Percentiles rank a stretch among this genome's conserved stretches.
phyloP scores from a whole-genome alignment of 2,329 filamentous ascomycete species.

The Phialemoniopsis sp. region DNA sequence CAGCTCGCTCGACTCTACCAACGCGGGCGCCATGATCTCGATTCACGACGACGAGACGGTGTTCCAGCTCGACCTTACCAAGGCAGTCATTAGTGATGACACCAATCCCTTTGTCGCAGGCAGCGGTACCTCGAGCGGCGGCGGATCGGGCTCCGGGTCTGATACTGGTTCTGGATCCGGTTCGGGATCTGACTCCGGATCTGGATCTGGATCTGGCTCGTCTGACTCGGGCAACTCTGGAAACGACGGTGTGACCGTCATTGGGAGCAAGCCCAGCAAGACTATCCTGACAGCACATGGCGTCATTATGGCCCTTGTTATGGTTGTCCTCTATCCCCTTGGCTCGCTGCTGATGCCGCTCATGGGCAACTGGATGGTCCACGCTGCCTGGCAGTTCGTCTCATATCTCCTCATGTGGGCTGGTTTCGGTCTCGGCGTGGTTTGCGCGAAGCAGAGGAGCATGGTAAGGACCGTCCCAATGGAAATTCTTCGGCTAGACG shows the following conservation, averaged over 20 bases:
- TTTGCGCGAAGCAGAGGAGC: constrained; percentile 32
- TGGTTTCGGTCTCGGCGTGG: constrained; percentile 54
- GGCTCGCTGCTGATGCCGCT: constrained; percentile 58
- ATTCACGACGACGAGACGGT: constrained; percentile 39
- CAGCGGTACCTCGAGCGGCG: constrained; percentile 5
- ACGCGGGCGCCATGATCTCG: constrained; percentile 30
- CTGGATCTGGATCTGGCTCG: constrained; percentile 3
- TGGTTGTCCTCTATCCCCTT: constrained; percentile 55
- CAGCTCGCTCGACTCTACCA: constrained; percentile 36
- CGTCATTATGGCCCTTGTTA: constrained; percentile 56
- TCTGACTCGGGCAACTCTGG: constrained; percentile 1
- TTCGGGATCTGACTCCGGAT: constrained; percentile 6
- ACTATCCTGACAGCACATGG: constrained; percentile 42
- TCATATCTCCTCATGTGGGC: constrained; percentile 55
- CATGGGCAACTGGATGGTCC: constrained; percentile 52
- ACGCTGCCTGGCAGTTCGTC: constrained; percentile 51
- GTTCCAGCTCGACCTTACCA: constrained; percentile 44
- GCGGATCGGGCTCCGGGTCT: constrained; percentile 4
- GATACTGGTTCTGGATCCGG: constrained; percentile 5
- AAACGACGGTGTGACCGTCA: constrained; percentile 16
- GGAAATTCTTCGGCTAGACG: too few species aligned
- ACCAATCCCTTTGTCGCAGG: constrained; percentile 45
- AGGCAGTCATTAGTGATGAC: constrained; percentile 40
- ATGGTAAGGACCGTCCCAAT: constrained; percentile 35
- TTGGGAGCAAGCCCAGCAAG: constrained; percentile 3